Conservation (phyloP, 352 stramenopile genomes). For the Globisporangium solare region DNA sequence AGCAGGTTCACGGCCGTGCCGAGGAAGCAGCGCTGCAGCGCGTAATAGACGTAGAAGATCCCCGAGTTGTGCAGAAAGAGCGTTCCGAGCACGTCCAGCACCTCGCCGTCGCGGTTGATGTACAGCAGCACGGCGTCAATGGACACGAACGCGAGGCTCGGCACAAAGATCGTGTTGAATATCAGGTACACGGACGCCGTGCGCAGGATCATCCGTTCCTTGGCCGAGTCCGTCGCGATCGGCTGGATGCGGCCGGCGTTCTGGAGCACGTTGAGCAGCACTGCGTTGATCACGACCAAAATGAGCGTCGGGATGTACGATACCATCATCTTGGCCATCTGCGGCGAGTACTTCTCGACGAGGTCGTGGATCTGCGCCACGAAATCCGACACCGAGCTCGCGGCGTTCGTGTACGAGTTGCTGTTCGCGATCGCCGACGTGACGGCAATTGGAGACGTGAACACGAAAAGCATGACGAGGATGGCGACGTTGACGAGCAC, state of each 20-base stretch:
- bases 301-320: conserved; percentile 82
- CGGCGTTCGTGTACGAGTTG: conserved; percentile 55
- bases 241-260: conserved; percentile 79
- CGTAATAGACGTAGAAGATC: conserved; percentile 88
- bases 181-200: conserved; percentile 79
- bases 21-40: conserved; percentile 80
- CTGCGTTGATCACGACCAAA: conserved; percentile 83
- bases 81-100: conserved; percentile 77
- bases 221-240: conserved; percentile 79
- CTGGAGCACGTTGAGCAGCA: conserved; percentile 82
- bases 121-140: conserved; percentile 83
- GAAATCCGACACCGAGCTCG: conserved; percentile 62
- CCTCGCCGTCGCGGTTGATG: conserved; percentile 62
- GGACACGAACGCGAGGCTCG: conserved; percentile 80
- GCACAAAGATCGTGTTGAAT: conserved; percentile 88
- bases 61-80: conserved; percentile 86
- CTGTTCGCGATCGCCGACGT: conserved; percentile 77
- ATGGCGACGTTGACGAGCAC: conserved; percentile 76
- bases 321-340: conserved; percentile 75
- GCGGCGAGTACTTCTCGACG: conserved; percentile 60
- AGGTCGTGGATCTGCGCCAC: conserved; percentile 54
- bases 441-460: conserved; percentile 81
- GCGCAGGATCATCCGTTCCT: conserved; percentile 78
- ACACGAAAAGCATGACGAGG: conserved; percentile 66
- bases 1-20: conserved; percentile 72